Evolutionary conservation across 2,329 filamentous ascomycete genomes (phyloP).

Genomic region (Calonectria leucothoes): DNA sequence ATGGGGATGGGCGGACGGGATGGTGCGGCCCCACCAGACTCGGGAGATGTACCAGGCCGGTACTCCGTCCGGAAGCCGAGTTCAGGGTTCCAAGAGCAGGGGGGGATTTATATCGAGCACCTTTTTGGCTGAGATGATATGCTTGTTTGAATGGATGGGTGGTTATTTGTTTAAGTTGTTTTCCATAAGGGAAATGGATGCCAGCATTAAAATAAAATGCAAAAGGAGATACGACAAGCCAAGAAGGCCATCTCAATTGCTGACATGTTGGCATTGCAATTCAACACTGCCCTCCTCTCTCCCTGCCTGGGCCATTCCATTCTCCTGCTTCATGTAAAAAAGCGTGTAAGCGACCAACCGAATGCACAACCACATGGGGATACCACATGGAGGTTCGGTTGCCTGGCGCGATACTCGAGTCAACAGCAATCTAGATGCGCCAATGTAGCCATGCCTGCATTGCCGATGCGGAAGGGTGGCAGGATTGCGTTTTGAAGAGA

Average conservation of each 20-base stretch:
- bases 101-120: neutral
- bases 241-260: neutral
- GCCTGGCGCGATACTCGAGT: neutral
- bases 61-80: constrained; percentile 1
- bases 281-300: neutral
- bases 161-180: neutral
- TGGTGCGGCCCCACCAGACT: constrained; percentile 1
- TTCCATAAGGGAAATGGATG: neutral
- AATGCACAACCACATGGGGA: neutral
- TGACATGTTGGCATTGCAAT: neutral
- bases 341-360: neutral
- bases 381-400: neutral
- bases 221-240: neutral
- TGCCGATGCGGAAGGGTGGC: neutral
- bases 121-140: neutral
- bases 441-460: neutral
- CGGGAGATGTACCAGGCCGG: constrained; percentile 3
- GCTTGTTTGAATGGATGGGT: neutral
- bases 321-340: neutral
- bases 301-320: neutral
- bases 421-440: neutral
- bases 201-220: neutral
- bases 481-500: neutral
- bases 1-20: neutral
- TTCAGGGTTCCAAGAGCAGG: neutral